phyloP scores from a whole-genome alignment of 345 rosid species.

The Isatis tinctoria region DNA sequence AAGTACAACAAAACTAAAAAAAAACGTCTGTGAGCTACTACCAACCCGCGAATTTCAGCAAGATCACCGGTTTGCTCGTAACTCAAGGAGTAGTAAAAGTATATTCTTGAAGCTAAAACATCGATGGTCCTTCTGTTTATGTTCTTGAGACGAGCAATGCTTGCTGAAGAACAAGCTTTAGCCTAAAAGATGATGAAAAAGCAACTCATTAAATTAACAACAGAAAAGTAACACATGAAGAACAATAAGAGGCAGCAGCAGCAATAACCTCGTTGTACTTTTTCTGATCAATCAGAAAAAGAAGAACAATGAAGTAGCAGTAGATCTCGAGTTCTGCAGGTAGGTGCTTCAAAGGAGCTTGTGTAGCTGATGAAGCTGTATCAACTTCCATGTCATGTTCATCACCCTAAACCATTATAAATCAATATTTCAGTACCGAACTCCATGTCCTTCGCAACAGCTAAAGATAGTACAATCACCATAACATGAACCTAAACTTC shows the following conservation, averaged over 20 bases:
- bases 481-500: neutral
- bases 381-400: slow-evolving; percentile 94
- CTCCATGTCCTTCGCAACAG: neutral
- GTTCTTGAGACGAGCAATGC: slow-evolving; percentile 67
- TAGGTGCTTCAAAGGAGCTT: slow-evolving; percentile 48
- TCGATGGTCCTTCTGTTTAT: slow-evolving; percentile 78
- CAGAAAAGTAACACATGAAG: neutral
- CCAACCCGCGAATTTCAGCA: slow-evolving; percentile 82
- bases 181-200: slow-evolving; percentile 46
- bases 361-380: slow-evolving; percentile 49
- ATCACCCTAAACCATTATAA: slow-evolving; percentile 42
- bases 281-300: slow-evolving; percentile 78
- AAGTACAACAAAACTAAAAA: neutral
- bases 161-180: slow-evolving; percentile 80
- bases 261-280: slow-evolving; percentile 67
- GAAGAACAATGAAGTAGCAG: slow-evolving; percentile 66
- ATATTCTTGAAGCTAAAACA: slow-evolving; percentile 77
- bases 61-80: slow-evolving; percentile 82
- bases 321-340: slow-evolving; percentile 76
- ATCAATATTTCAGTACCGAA: neutral
- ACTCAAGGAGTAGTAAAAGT: slow-evolving; percentile 79
- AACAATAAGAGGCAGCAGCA: neutral
- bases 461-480: neutral
- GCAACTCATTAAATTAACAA: too few relatives aligned
- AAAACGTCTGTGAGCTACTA: neutral